Evolutionary conservation across 768 basidiomycete species (phyloP).

Genomic region (Trametes meyenii): DNA sequence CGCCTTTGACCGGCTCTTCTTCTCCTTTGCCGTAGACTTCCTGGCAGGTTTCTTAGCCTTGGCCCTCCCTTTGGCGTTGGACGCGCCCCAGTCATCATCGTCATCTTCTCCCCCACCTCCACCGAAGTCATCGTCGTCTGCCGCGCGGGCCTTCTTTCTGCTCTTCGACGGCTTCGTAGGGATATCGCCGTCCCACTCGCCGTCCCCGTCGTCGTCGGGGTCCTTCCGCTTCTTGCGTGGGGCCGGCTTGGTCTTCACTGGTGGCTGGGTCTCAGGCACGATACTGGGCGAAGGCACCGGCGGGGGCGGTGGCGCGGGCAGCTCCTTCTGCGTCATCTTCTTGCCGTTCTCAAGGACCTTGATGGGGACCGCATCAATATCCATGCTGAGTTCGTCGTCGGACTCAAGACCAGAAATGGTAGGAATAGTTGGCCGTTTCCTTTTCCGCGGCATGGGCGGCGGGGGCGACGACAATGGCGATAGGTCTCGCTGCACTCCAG

Average conservation of each 20-base stretch:
- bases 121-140: slow-evolving; percentile 30
- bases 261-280: slow-evolving; percentile 20
- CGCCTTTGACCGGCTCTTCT: slow-evolving; percentile 12
- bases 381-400: neutral
- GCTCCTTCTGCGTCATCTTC: neutral
- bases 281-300: slow-evolving; percentile 8
- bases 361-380: neutral
- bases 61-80: slow-evolving; percentile 23
- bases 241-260: neutral
- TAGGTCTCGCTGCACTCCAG: neutral
- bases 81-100: slow-evolving; percentile 25
- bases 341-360: neutral
- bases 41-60: slow-evolving; percentile 25
- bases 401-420: neutral
- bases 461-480: slow-evolving; percentile 21
- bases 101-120: slow-evolving; percentile 23
- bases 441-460: slow-evolving; percentile 19
- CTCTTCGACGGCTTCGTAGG: slow-evolving; percentile 23
- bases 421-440: slow-evolving; percentile 19
- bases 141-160: slow-evolving; percentile 24
- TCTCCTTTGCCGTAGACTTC: slow-evolving; percentile 20
- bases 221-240: slow-evolving; percentile 21
- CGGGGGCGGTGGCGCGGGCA: slow-evolving; percentile 6
- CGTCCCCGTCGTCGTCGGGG: slow-evolving; percentile 19
- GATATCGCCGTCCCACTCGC: slow-evolving; percentile 20